These are phyloP conservation scores for Coemansia sp. DNA, from an alignment of 192 early-diverging fungal species.

Conservation along the genomic window DNA sequence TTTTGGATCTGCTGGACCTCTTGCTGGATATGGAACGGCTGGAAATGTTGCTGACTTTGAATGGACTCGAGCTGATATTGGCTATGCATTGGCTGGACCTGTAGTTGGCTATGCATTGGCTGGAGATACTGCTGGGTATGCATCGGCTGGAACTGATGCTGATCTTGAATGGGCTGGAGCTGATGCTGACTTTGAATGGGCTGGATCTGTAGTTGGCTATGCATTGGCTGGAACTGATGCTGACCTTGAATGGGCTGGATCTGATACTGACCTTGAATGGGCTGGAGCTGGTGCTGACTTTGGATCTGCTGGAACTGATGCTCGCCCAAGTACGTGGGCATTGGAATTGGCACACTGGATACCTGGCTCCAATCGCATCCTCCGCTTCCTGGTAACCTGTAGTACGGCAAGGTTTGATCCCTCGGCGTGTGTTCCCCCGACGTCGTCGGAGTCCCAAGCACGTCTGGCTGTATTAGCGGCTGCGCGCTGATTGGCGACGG, in stretches of 20 bases:
- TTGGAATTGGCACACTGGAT: neutral
- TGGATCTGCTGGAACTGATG: neutral
- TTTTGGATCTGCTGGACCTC: no score
- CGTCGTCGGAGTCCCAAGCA: neutral
- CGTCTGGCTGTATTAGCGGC: neutral
- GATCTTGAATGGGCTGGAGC: neutral
- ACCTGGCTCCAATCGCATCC: neutral
- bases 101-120: no score
- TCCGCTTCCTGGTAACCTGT: neutral
- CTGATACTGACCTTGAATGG: no score
- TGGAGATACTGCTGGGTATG: neutral
- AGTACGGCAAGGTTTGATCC: neutral
- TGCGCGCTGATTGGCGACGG: neutral
- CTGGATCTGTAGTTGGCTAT: no score
- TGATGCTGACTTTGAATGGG: no score
- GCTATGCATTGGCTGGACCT: no score
- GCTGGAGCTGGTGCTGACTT: no score
- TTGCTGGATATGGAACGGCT: no score
- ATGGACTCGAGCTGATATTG: no score
- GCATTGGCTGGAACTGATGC: no score
- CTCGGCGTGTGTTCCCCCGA: neutral
- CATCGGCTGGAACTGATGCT: no score
- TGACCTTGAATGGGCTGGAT: neutral
- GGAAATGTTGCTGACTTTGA: no score
- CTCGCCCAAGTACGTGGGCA: neutral